phyloP scores from a whole-genome alignment of 345 rosid species.

The Mallotus nudiflorus region DNA sequence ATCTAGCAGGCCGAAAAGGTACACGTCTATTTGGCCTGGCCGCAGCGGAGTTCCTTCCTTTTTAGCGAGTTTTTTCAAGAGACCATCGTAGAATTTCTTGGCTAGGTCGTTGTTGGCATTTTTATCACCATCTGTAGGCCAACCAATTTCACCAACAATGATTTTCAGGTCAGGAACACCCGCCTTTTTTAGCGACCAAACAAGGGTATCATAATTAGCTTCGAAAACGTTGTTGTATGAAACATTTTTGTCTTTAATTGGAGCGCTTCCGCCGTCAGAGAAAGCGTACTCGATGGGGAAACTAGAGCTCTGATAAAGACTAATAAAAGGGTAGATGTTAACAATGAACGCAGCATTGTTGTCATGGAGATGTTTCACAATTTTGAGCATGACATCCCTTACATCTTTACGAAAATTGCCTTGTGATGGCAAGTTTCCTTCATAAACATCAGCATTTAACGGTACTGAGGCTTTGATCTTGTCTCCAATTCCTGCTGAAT shows the following conservation, averaged over 20 bases:
- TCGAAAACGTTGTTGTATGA: conserved; percentile 68
- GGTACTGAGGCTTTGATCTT: conserved; percentile 66
- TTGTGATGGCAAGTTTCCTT: conserved; percentile 66
- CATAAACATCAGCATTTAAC: conserved; percentile 78
- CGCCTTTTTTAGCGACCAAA: conserved; percentile 53
- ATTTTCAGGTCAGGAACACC: conserved; percentile 50
- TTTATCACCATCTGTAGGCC: conserved; percentile 78
- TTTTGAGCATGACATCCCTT: conserved; percentile 38
- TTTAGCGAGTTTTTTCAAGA: conserved; percentile 51
- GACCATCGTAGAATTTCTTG: conserved; percentile 63
- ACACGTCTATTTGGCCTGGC: conserved; percentile 53
- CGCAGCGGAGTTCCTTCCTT: conserved; percentile 66
- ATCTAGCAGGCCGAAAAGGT: conserved; percentile 66
- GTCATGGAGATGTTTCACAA: conserved; percentile 44
- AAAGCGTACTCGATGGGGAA: conserved; percentile 76
- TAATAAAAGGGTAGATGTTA: conserved; percentile 87
- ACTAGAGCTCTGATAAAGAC: conserved; percentile 52
- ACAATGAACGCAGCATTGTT: conserved; percentile 64
- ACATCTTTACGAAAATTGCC: conserved; percentile 58
- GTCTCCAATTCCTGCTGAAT: conserved; percentile 53
- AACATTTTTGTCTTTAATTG: conserved; percentile 39
- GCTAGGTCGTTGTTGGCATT: conserved; percentile 43
- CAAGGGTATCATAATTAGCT: conserved; percentile 84
- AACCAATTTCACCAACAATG: conserved; percentile 87
- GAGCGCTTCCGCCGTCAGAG: conserved; percentile 34